Evolutionary conservation across 2,329 filamentous ascomycete genomes (phyloP).

Genomic region (Trichophaea hybrida): DNA sequence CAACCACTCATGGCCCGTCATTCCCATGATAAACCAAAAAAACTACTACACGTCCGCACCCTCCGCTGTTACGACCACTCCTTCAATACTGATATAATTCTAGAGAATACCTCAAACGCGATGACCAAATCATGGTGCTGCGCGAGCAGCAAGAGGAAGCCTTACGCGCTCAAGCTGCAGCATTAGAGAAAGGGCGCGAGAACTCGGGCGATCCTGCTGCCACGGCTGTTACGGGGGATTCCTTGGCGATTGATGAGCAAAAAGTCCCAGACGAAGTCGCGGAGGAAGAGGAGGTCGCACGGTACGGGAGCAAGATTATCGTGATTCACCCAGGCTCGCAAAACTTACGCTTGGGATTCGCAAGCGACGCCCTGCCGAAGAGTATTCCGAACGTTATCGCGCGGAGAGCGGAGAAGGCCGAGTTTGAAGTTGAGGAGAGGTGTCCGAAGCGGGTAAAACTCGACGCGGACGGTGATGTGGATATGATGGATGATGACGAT

Average conservation of each 20-base stretch:
- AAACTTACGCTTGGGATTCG: slow-evolving; percentile 83
- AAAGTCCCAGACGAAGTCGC: slow-evolving; percentile 38
- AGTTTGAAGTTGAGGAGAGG: slow-evolving; percentile 67
- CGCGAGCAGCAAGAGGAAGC: slow-evolving; percentile 75
- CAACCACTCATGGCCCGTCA: slow-evolving; percentile 81
- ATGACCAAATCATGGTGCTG: slow-evolving; percentile 85
- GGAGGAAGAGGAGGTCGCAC: slow-evolving; percentile 30
- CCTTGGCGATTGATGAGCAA: slow-evolving; percentile 42
- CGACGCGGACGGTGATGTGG: slow-evolving; percentile 38
- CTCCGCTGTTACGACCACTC: slow-evolving; percentile 28
- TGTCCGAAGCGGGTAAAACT: slow-evolving; percentile 50
- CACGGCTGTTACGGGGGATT: slow-evolving; percentile 17
- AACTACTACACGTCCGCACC: slow-evolving; percentile 67
- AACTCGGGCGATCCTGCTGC: slow-evolving; percentile 26
- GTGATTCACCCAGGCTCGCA: slow-evolving; percentile 93
- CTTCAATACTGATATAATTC: slow-evolving; percentile 34
- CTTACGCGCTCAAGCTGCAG: slow-evolving; percentile 25
- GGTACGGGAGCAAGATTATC: slow-evolving; percentile 59
- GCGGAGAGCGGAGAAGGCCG: slow-evolving; percentile 58
- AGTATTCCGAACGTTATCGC: slow-evolving; percentile 89
- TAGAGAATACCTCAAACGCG: slow-evolving; percentile 83
- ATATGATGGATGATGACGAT: slow-evolving; percentile 28
- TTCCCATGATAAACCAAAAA: slow-evolving; percentile 93
- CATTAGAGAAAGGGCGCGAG: slow-evolving; percentile 14
- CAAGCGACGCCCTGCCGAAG: slow-evolving; percentile 89